phyloP scores from a whole-genome alignment of 305 asterid species.

The Fraxinus nigra region DNA sequence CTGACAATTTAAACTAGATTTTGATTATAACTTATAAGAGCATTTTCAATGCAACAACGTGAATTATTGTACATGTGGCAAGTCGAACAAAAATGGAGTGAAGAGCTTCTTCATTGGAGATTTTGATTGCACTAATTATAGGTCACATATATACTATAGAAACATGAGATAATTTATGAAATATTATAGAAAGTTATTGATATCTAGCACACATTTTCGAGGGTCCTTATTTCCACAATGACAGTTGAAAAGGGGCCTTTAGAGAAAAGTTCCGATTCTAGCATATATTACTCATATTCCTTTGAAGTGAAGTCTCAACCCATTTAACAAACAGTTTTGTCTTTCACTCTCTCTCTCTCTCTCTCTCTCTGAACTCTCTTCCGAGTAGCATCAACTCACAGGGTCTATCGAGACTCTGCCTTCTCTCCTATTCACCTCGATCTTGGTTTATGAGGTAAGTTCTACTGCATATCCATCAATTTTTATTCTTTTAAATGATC shows the following conservation, averaged over 20 bases:
- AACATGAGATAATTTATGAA: no score
- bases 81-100: no score
- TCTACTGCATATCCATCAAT: constrained; percentile 8
- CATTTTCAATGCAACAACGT: no score
- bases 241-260: not conserved
- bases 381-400: constrained; percentile 17
- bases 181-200: no score
- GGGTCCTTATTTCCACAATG: not conserved
- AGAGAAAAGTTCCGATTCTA: not conserved
- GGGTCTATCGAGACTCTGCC: constrained; percentile 31
- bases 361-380: not conserved
- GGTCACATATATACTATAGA: no score
- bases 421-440: constrained; percentile 34
- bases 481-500: not conserved
- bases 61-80: not conserved
- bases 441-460: constrained; percentile 55
- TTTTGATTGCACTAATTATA: no score
- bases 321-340: not conserved
- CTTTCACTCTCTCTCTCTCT: not conserved
- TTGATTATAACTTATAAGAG: no score
- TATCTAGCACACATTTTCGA: no score
- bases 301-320: not conserved
- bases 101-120: no score
- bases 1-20: no score
- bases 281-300: not conserved